These are phyloP conservation scores for Kodamaea fukazawae DNA, from an alignment of 805 yeast genomes.

Conservation along the genomic window DNA sequence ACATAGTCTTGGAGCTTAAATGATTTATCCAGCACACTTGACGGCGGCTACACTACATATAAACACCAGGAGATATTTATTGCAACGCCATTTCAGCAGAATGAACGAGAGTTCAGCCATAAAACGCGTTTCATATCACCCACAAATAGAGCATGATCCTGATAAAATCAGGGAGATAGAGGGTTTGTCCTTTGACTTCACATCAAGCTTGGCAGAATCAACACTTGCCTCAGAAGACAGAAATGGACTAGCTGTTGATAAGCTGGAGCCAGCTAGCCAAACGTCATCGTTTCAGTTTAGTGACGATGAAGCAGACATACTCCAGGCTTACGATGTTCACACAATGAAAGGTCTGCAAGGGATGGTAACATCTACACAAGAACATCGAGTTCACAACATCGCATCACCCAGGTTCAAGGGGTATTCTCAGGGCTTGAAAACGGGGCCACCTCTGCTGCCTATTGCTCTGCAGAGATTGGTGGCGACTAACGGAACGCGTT, in stretches of 20 bases:
- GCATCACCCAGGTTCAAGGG: no score
- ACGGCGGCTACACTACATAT: no score
- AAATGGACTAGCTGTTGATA: background rate
- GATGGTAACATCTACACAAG: no score
- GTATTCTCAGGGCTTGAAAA: no score
- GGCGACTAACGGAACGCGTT: no score
- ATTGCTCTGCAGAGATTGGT: no score
- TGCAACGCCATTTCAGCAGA: background rate
- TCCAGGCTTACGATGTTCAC: constrained; percentile 11
- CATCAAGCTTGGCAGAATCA: background rate
- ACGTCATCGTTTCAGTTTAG: constrained; percentile 8
- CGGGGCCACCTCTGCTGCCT: no score
- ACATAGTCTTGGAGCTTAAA: no score
- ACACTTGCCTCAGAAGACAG: background rate
- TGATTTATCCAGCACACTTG: no score
- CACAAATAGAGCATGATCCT: constrained; percentile 8
- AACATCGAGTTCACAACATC: no score
- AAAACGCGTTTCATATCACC: constrained; percentile 2
- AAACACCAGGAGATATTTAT: no score
- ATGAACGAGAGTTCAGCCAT: background rate
- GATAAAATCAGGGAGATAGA: constrained; percentile 7
- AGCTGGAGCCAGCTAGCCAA: background rate
- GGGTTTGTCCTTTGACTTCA: constrained; percentile 7
- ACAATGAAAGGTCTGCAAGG: no score
- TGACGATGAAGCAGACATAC: constrained; percentile 13